Conservation (phyloP, 2,329 filamentous ascomycete species). For the Exophiala alcalophila region DNA sequence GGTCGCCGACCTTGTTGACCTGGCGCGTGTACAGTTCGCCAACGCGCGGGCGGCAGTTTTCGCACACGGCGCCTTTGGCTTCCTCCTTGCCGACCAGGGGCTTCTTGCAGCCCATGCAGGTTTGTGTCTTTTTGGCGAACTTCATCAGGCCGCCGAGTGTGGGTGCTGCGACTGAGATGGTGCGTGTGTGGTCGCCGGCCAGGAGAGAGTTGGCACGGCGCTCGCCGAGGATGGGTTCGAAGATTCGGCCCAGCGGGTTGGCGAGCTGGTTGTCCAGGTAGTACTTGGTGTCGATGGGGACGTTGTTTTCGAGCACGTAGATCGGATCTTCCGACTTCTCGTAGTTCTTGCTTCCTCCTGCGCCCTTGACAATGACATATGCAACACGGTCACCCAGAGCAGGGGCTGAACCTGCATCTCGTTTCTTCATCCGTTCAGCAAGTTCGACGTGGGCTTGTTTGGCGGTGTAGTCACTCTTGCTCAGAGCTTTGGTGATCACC, state of each 20-base stretch:
- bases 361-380: conserved; percentile 95
- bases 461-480: conserved; percentile 82
- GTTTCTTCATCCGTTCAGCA: conserved; percentile 93
- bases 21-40: conserved; percentile 94
- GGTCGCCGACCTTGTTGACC: conserved; percentile 79
- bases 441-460: conserved; percentile 97
- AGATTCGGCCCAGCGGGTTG: conserved; percentile 90
- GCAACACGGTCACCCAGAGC: conserved; percentile 92
- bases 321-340: conserved; percentile 97
- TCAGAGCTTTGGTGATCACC: conserved; percentile 95
- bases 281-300: conserved; percentile 97
- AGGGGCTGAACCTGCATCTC: conserved; percentile 90
- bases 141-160: conserved; percentile 95
- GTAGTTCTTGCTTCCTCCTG: conserved; percentile 87
- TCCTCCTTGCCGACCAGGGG: conserved; percentile 78
- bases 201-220: conserved; percentile 83
- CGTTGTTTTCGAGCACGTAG: conserved; percentile 93
- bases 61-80: conserved; percentile 79
- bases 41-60: conserved; percentile 77
- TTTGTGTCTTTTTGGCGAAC: conserved; percentile 95
- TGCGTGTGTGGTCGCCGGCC: conserved; percentile 90
- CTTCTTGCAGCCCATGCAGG: conserved; percentile 99
- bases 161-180: conserved; percentile 87
- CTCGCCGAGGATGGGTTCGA: conserved; percentile 94
- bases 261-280: conserved; percentile 98